Percentiles rank a stretch among this genome's conserved stretches.
phyloP scores from a whole-genome alignment of 2,329 filamentous ascomycete species.

The Pestalotiopsis sp. region DNA sequence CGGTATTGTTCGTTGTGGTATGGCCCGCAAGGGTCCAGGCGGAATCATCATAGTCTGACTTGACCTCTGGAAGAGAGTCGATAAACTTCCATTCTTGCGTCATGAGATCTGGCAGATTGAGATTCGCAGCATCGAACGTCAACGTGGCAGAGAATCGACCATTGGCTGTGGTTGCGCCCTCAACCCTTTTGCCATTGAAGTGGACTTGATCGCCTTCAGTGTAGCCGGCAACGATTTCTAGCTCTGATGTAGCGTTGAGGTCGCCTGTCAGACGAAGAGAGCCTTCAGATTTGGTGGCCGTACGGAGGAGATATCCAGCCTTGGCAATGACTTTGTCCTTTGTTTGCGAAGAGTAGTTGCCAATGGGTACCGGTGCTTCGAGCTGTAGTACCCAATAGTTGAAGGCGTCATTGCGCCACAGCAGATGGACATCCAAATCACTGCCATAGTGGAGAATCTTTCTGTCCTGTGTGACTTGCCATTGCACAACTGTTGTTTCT shows the following conservation, averaged over 20 bases:
- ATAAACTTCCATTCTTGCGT: slow-evolving; percentile 66
- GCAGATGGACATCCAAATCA: slow-evolving; percentile 38
- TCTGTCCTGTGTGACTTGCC: slow-evolving; percentile 35
- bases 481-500: slow-evolving; percentile 3
- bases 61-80: slow-evolving; percentile 71
- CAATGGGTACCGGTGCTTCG: slow-evolving; percentile 14
- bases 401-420: slow-evolving; percentile 43
- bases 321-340: slow-evolving; percentile 53
- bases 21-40: slow-evolving; percentile 63
- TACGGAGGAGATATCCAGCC: slow-evolving; percentile 65
- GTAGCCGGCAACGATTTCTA: slow-evolving; percentile 69
- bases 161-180: slow-evolving; percentile 36
- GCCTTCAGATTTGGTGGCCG: slow-evolving; percentile 53
- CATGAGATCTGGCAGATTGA: slow-evolving; percentile 58
- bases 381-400: slow-evolving; percentile 64
- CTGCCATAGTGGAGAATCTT: slow-evolving; percentile 32
- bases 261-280: slow-evolving; percentile 67
- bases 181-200: slow-evolving; percentile 55
- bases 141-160: slow-evolving; percentile 31
- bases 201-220: slow-evolving; percentile 49
- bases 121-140: slow-evolving; percentile 10
- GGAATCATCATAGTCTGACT: slow-evolving; percentile 65
- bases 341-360: slow-evolving; percentile 10
- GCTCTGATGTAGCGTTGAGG: slow-evolving; percentile 65
- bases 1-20: slow-evolving; percentile 58